Conservation (phyloP, 2,329 filamentous ascomycete species). For the Magnaporthiopsis incrustans region DNA sequence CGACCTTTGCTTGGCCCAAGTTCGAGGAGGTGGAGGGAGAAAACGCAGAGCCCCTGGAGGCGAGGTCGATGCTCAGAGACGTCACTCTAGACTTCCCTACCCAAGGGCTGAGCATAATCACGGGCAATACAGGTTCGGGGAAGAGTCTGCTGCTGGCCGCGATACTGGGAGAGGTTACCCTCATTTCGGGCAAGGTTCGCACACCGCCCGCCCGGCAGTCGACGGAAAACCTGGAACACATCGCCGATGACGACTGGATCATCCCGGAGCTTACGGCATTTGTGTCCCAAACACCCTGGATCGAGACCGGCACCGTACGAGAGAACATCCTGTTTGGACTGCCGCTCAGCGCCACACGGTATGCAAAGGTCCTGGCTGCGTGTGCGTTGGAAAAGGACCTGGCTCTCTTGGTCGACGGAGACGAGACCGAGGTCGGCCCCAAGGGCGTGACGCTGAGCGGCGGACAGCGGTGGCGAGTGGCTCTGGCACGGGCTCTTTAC, state of each 20-base stretch:
- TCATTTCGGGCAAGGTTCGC: conserved; percentile 23
- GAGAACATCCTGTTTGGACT: conserved; percentile 39
- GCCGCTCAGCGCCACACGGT: conserved; percentile 29
- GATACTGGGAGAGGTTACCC: conserved; percentile 30
- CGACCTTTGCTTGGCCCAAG: conserved; percentile 26
- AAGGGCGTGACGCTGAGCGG: conserved; percentile 35
- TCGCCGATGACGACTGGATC: conserved; percentile 23
- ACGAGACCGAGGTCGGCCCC: conserved; percentile 34
- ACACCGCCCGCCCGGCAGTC: conserved; percentile 19
- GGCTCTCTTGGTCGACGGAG: conserved; percentile 31
- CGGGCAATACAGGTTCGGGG: conserved; percentile 30
- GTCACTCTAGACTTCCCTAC: conserved; percentile 25
- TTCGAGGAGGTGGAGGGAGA: conserved; percentile 19
- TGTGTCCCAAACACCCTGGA: conserved; percentile 39
- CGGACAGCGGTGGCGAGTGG: conserved; percentile 37
- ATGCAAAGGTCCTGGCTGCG: conserved; percentile 36
- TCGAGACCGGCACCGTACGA: conserved; percentile 34
- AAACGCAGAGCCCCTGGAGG: conserved; percentile 4
- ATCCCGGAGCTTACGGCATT: conserved; percentile 31
- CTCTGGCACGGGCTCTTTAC: conserved; percentile 37
- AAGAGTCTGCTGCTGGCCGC: conserved; percentile 31
- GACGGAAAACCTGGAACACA: conserved; percentile 15
- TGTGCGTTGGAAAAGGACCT: conserved; percentile 36
- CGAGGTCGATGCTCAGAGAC: conserved; percentile 23
- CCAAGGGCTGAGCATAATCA: conserved; percentile 26